These are phyloP conservation scores for Boletus rubroflammeus DNA, from an alignment of 768 basidiomycete genomes.

Conservation along the genomic window DNA sequence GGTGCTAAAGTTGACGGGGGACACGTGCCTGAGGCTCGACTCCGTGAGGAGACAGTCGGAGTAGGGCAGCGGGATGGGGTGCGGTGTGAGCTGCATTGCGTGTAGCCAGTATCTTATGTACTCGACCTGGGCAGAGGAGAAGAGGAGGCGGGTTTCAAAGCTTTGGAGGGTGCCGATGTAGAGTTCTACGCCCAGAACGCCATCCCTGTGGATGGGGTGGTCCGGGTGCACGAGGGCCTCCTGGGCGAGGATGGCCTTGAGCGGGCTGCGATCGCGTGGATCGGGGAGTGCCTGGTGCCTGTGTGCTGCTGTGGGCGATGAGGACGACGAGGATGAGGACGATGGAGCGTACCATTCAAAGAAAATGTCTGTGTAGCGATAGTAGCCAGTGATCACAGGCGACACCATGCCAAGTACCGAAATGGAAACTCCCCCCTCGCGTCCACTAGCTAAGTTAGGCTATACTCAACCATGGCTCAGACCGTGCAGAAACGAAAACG, in stretches of 20 bases:
- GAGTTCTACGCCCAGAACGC: constrained; percentile 64
- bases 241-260: constrained; percentile 73
- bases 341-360: constrained; percentile 63
- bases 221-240: constrained; percentile 66
- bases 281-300: constrained; percentile 61
- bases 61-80: constrained; percentile 68
- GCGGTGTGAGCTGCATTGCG: constrained; percentile 62
- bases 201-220: constrained; percentile 65
- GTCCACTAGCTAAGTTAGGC: too few relatives aligned
- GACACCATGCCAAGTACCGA: constrained; percentile 28
- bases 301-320: neutral
- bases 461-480: constrained; percentile 56
- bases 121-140: constrained; percentile 81
- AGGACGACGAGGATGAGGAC: neutral
- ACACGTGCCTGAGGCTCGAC: constrained; percentile 53
- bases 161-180: constrained; percentile 71
- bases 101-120: constrained; percentile 84
- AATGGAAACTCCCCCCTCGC: constrained; percentile 4
- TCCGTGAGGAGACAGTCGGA: constrained; percentile 70
- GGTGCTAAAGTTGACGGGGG: constrained; percentile 54
- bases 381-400: constrained; percentile 64
- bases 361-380: constrained; percentile 82
- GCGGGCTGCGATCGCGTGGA: constrained; percentile 51
- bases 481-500: constrained; percentile 54
- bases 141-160: constrained; percentile 75